phyloP scores from a whole-genome alignment of 2,329 filamentous ascomycete genomes.

The Neopestalotiopsis rosae region DNA sequence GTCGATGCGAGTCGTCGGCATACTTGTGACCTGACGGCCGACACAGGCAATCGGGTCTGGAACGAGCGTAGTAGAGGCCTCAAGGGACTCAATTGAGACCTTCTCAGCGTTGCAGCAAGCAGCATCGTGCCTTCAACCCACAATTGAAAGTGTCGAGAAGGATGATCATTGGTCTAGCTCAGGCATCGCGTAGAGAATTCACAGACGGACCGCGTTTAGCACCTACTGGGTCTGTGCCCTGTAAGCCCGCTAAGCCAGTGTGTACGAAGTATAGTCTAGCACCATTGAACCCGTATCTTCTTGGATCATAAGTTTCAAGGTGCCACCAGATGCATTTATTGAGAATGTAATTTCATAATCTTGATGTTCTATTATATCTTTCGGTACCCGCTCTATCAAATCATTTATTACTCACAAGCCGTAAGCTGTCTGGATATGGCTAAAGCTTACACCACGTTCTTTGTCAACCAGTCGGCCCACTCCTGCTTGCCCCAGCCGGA shows the following conservation, averaged over 20 bases:
- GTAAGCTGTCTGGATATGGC: neutral
- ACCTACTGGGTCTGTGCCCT: constrained; percentile 5
- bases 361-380: neutral
- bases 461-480: constrained; percentile 83
- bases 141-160: neutral
- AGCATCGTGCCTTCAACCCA: constrained; percentile 25
- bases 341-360: neutral
- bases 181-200: neutral
- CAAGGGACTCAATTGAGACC: constrained; percentile 20
- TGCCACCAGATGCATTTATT: too few species aligned
- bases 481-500: constrained; percentile 80
- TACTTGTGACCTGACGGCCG: neutral
- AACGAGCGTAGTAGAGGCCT: constrained; percentile 15
- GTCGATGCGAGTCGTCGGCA: constrained; percentile 27
- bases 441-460: constrained; percentile 50
- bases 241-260: neutral
- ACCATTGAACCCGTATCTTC: neutral
- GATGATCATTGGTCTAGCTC: neutral
- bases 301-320: too few species aligned
- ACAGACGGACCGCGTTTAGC: constrained; percentile 1
- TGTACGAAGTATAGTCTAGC: too few species aligned
- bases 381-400: neutral
- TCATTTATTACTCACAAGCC: neutral
- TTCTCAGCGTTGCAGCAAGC: constrained; percentile 24
- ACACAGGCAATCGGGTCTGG: constrained; percentile 13